Evolutionary conservation across 148 eudicot species (phyloP).

Genomic region (Hydrangea macrophylla): DNA sequence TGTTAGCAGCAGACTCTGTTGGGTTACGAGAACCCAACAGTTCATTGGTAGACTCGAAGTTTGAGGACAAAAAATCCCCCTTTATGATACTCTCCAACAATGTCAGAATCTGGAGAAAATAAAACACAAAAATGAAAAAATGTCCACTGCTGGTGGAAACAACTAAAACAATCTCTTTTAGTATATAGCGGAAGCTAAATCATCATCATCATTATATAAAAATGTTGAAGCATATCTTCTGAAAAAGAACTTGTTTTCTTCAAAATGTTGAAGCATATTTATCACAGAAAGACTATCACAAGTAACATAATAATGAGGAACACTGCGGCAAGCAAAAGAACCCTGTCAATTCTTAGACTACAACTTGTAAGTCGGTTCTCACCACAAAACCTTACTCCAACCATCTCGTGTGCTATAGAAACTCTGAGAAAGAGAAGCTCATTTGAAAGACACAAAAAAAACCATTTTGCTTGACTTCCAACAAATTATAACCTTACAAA

Average conservation of each 20-base stretch:
- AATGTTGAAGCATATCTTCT: no score
- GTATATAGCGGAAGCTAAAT: no score
- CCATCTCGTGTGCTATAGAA: no score
- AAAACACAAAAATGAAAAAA: background rate
- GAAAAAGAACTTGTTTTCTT: no score
- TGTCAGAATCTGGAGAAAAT: conserved; percentile 50
- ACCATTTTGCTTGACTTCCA: background rate
- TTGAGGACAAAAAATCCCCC: conserved; percentile 53
- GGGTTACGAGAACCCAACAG: conserved; percentile 38
- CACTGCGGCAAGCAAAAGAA: background rate
- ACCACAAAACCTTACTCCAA: no score
- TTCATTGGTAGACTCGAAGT: conserved; percentile 60
- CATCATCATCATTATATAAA: no score
- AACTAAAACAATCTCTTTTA: no score
- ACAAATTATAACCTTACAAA: background rate
- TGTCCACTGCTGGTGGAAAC: no score
- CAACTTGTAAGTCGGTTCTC: no score
- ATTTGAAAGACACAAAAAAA: background rate
- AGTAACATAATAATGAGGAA: background rate
- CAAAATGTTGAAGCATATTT: no score
- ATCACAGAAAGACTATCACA: background rate
- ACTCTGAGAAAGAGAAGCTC: background rate
- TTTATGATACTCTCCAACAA: conserved; percentile 59
- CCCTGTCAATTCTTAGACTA: no score
- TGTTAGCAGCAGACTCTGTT: conserved; percentile 26